Conservation (phyloP, 345 rosid genomes). For the Physaria fendleri region DNA sequence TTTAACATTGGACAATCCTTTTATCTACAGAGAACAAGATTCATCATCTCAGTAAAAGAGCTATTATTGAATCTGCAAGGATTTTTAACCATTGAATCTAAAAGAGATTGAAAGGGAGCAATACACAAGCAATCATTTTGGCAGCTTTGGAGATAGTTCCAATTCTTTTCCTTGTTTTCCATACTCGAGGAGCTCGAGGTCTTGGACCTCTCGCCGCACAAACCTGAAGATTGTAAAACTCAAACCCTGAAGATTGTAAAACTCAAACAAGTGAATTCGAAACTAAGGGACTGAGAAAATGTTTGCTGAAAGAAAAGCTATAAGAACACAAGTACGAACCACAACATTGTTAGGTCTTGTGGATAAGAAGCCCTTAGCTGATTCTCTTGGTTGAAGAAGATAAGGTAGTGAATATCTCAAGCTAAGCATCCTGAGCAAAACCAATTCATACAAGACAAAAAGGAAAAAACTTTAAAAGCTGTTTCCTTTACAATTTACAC, state of each 20-base stretch:
- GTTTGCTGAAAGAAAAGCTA: background rate
- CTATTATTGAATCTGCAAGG: background rate
- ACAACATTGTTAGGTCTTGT: slow-evolving; percentile 33
- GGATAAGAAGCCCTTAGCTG: slow-evolving; percentile 25
- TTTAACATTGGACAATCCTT: slow-evolving; percentile 70
- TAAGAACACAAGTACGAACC: slow-evolving; percentile 34
- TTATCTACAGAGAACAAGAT: slow-evolving; percentile 41
- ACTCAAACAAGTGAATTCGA: no score
- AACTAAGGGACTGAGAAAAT: background rate
- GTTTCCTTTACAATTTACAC: no score
- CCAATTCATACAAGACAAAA: background rate
- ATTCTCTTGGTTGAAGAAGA: slow-evolving; percentile 36
- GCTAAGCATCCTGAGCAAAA: slow-evolving; percentile 43
- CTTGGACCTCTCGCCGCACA: slow-evolving; percentile 89
- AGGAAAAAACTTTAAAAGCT: no score
- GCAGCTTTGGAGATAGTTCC: slow-evolving; percentile 81
- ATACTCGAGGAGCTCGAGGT: slow-evolving; percentile 84
- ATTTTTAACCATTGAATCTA: background rate
- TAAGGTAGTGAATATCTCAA: slow-evolving; percentile 49
- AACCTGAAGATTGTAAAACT: slow-evolving; percentile 43
- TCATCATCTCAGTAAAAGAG: background rate
- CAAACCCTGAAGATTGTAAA: no score
- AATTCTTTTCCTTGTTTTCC: slow-evolving; percentile 62
- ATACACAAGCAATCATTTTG: slow-evolving; percentile 67
- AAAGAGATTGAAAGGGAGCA: slow-evolving; percentile 2